Evolutionary conservation across 1,284 basidiomycete species (phyloP).

Genomic region (Heterobasidion annosum): DNA sequence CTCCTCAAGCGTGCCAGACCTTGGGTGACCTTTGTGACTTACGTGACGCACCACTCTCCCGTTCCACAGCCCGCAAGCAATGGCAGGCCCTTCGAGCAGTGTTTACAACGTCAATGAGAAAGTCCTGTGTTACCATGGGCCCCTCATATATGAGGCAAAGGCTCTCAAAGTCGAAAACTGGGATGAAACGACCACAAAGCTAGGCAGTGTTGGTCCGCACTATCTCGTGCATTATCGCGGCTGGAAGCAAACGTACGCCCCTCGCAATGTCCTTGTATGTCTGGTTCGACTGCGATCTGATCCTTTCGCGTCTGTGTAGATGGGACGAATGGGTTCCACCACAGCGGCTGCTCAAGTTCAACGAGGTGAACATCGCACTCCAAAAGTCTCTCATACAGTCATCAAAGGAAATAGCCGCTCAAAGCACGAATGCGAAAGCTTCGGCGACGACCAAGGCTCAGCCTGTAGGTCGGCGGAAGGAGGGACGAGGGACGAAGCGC

Average conservation of each 20-base stretch:
- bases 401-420: constrained; percentile 24
- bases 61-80: no score
- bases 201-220: constrained; percentile 67
- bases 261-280: background rate
- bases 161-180: constrained; percentile 77
- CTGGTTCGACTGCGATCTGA: background rate
- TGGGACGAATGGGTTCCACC: constrained; percentile 69
- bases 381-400: constrained; percentile 52
- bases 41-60: no score
- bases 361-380: constrained; percentile 76
- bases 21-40: no score
- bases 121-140: constrained; percentile 91
- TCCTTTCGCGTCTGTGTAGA: background rate
- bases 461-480: constrained; percentile 38
- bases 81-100: background rate
- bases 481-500: constrained; percentile 51
- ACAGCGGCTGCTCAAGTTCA: constrained; percentile 77
- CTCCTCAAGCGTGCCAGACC: no score
- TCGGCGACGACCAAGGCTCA: constrained; percentile 17
- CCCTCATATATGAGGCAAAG: constrained; percentile 93
- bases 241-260: constrained; percentile 94
- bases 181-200: constrained; percentile 61
- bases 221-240: constrained; percentile 99
- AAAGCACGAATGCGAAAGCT: constrained; percentile 25
- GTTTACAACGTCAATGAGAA: constrained; percentile 56